phyloP scores from a whole-genome alignment of 1,284 basidiomycete genomes.

The Anthracocystis walkeri region DNA sequence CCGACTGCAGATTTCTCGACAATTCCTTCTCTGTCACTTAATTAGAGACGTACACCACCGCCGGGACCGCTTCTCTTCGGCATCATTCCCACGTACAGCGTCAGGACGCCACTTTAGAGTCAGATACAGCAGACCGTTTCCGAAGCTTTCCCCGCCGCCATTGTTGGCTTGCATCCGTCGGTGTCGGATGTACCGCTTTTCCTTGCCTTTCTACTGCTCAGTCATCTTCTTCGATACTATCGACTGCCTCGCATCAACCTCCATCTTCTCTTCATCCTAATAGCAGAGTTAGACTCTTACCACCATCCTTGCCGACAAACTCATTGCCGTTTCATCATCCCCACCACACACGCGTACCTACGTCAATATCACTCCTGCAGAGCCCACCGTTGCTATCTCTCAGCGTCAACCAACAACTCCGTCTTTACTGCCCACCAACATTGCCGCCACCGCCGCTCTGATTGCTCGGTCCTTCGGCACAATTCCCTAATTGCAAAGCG shows the following conservation, averaged over 20 bases:
- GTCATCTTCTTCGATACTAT: not conserved
- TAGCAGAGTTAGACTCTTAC: not conserved
- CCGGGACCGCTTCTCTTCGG: not conserved
- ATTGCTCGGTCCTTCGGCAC: no score
- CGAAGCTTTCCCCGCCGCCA: not conserved
- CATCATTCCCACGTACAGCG: not conserved
- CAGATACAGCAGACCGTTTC: not conserved
- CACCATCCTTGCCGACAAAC: not conserved
- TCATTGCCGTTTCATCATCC: conserved; percentile 3
- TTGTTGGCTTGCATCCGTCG: not conserved
- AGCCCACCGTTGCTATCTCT: conserved; percentile 8
- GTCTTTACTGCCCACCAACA: not conserved
- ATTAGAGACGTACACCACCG: conserved; percentile 3
- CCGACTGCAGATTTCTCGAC: not conserved
- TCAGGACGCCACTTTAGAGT: conserved; percentile 6
- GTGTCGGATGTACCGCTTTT: conserved; percentile 11
- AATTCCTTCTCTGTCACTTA: not conserved
- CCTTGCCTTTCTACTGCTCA: conserved; percentile 1
- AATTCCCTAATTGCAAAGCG: not conserved
- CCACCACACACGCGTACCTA: conserved; percentile 2
- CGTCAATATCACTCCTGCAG: not conserved
- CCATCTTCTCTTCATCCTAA: conserved; percentile 3
- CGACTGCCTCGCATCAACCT: not conserved
- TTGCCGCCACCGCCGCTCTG: no score
- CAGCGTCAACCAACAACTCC: conserved; percentile 3